phyloP scores from a whole-genome alignment of 768 basidiomycete species.

The Calocera viscosa region DNA sequence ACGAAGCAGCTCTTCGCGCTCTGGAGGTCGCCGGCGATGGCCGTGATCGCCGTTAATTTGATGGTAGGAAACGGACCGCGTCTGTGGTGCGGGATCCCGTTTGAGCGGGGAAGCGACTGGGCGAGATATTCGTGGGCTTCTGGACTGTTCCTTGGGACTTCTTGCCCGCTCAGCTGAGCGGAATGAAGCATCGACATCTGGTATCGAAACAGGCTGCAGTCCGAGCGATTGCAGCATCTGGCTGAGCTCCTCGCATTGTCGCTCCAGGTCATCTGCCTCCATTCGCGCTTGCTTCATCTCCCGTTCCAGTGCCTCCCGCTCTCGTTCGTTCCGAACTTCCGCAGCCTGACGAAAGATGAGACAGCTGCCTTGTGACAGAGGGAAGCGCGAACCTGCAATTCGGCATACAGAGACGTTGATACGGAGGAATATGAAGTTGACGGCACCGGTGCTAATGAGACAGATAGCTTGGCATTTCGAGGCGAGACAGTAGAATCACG shows the following conservation, averaged over 20 bases:
- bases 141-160: background rate
- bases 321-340: background rate
- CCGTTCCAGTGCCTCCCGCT: background rate
- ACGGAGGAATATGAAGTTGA: background rate
- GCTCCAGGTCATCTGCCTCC: background rate
- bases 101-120: background rate
- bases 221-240: background rate
- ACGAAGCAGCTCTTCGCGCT: background rate
- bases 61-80: background rate
- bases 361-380: background rate
- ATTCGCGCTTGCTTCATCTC: background rate
- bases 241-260: background rate
- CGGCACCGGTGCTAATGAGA: background rate
- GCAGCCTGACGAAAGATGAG: background rate
- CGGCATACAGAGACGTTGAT: constrained; percentile 2
- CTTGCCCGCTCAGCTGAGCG: background rate
- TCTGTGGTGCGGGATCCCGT: background rate
- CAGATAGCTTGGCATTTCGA: background rate
- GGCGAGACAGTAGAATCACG: background rate
- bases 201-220: background rate
- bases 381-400: background rate
- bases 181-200: background rate
- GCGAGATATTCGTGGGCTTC: background rate
- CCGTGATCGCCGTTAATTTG: background rate
- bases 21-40: background rate